Base-by-base conservation (phyloP, 495 filamentous ascomycete genomes). In the Podospora didyma region DNA sequence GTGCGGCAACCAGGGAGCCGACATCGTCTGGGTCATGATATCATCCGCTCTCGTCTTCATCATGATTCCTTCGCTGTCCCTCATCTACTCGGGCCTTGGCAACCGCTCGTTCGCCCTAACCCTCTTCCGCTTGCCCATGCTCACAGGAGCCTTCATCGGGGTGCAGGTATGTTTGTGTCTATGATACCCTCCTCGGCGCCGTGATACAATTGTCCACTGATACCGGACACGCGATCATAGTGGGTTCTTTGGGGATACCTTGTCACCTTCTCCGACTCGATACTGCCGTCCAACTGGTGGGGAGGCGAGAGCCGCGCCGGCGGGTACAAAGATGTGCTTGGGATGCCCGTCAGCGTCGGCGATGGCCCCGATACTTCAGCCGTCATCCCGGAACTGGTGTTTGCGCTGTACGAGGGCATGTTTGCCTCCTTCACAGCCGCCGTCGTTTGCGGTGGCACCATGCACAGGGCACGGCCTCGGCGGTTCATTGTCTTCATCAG, bases 401-500 rank as follows among this genome's bases (percentile, higher is more conserved):
- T 45, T 44, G 51, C 50, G 7, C 46, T 62, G 3, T 62, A 62
- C 37, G 55, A 62, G 39, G 60, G 50, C 20, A 62, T 62, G 60
- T 62, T 62, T 45, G 60, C 60, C 11, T 21, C 55, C 2, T 62
- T 62, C 22, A 62, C 60, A 24, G 59, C 59, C 19, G 53, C 59
- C 11, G 21, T 62, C 9, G 51, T 61, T 1, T 61, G 59, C 20
- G 59, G 59, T 24, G 59, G 59, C 12, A 57, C 48, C 35, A 51
- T 61, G 52, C 59, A 61, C 34, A 48, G 59, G 1, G 53, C 53
- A 12, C 49, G 49, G 2, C 59, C 59, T 4, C 34, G 41, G 9
- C 59, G 59, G 1, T 61, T 61, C 49, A 56, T 93, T 58, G 78
- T 95, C 68, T 95, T 92, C 78, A 89, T 90, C 73, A 90, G 92